phyloP scores from a whole-genome alignment of 768 basidiomycete genomes.

The Xanthoconium stramineum region DNA sequence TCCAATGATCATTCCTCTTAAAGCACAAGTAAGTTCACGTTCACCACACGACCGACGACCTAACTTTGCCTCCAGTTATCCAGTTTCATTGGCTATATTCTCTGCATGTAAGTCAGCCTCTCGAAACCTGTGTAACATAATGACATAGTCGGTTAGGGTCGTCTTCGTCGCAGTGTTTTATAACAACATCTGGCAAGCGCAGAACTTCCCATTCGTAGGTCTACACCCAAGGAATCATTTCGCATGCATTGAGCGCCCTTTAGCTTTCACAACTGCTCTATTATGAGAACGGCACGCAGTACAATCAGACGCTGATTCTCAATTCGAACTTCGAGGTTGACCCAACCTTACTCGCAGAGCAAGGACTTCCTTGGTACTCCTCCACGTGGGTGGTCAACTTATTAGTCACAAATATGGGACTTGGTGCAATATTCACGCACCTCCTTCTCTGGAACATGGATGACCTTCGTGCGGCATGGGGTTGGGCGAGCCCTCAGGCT shows the following conservation, averaged over 20 bases:
- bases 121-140: not conserved
- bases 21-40: slow-evolving; percentile 38
- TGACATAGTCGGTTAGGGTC: slow-evolving; percentile 21
- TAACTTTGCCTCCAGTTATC: slow-evolving; percentile 32
- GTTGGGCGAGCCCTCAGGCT: slow-evolving; percentile 38
- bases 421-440: slow-evolving; percentile 50
- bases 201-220: slow-evolving; percentile 56
- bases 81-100: slow-evolving; percentile 46
- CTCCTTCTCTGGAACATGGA: slow-evolving; percentile 51
- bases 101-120: slow-evolving; percentile 47
- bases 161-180: slow-evolving; percentile 40
- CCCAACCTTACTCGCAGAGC: slow-evolving; percentile 1
- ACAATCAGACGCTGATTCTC: slow-evolving; percentile 53
- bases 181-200: slow-evolving; percentile 53
- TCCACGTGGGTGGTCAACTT: slow-evolving; percentile 22
- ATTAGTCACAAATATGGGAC: slow-evolving; percentile 25
- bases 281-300: slow-evolving; percentile 50
- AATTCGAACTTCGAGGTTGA: slow-evolving; percentile 52
- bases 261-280: slow-evolving; percentile 47
- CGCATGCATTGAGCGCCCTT: not conserved
- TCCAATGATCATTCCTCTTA: slow-evolving; percentile 53
- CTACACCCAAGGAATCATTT: slow-evolving; percentile 16
- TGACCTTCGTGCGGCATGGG: slow-evolving; percentile 47
- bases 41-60: not conserved
- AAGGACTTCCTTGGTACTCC: slow-evolving; percentile 26